Evolutionary conservation across 2,329 filamentous ascomycete genomes (phyloP), one percentile per base, ranked within the genome.

Genomic region (Verticillium longisporum): DNA sequence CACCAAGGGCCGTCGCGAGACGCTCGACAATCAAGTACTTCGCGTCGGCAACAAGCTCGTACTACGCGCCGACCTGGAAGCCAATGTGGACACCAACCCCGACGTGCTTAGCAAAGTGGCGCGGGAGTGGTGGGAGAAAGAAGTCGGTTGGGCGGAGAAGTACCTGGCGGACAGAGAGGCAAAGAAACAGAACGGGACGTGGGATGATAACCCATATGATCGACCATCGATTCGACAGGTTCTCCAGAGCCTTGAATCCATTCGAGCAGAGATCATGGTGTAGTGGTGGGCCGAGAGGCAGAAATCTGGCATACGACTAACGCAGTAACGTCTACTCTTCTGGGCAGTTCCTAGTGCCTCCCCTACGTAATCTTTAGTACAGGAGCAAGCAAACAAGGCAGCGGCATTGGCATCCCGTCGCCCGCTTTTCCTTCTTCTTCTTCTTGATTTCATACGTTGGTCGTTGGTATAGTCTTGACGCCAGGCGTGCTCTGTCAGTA

Each of bases 161-260:
- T 85, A 81, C 69, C 68, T 85, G 53, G 66, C 70, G 31, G 66
- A 72, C 58, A 75, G 83, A 61, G 68, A 74, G 2, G 69, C 71
- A 15, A 70, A 74, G 64, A 73, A 72, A 62, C 66, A 62, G 10
- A 59, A 60, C 6, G 80, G 80, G 2, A 67, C 70, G 55, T 84
- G 81, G 81, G 73, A 77, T 21, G 77, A 77, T 56, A 85, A 85
- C 63, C 78, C 77, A 63, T 84, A 78, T 64, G 69, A 74, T 33
- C 73, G 83, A 6, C 82, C 82, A 1, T 78, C 66, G 9, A 66
- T 84, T 55, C 70, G 68, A 45, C 75, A 83, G 62, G 79, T 84
- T 38, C 60, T 77, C 2, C 62, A 63, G 3, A 62, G 61, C 37
- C 64, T 78, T 50, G 60, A 70, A 7, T 7, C 34, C n/a, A 60